These are phyloP conservation scores for Fusarium sp. DNA, from an alignment of 2,329 filamentous ascomycete species.

Conservation along the genomic window DNA sequence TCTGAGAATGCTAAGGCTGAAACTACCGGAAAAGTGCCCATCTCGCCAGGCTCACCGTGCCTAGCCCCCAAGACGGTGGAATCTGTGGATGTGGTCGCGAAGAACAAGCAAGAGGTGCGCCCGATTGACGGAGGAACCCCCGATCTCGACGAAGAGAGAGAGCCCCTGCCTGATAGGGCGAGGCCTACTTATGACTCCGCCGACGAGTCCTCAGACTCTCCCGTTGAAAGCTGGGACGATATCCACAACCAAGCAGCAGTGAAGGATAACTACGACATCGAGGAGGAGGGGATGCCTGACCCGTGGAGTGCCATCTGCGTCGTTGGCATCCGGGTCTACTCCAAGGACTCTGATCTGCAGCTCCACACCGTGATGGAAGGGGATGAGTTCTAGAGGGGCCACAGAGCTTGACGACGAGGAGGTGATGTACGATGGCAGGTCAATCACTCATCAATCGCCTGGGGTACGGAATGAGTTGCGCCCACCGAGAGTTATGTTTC, in stretches of 20 bases:
- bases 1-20: too few relatives aligned
- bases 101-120: slow-evolving; percentile 49
- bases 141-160: slow-evolving; percentile 29
- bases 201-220: slow-evolving; percentile 65
- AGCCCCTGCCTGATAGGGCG: slow-evolving; percentile 32
- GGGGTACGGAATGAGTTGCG: too few relatives aligned
- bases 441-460: too few relatives aligned
- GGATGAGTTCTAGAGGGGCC: slow-evolving; percentile 60
- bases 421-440: slow-evolving; percentile 34
- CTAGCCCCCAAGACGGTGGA: too few relatives aligned
- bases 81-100: too few relatives aligned
- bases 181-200: slow-evolving; percentile 54
- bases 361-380: slow-evolving; percentile 64
- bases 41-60: too few relatives aligned
- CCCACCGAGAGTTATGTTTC: too few relatives aligned
- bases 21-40: too few relatives aligned
- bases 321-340: slow-evolving; percentile 67
- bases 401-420: slow-evolving; percentile 65
- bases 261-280: slow-evolving; percentile 57
- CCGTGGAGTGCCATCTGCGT: slow-evolving; percentile 70
- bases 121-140: slow-evolving; percentile 41
- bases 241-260: slow-evolving; percentile 55
- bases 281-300: slow-evolving; percentile 64
- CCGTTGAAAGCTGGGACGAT: slow-evolving; percentile 65
- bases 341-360: slow-evolving; percentile 62